phyloP scores from a whole-genome alignment of 164 flowering plant genomes.

The Aristolochia fimbriata region DNA sequence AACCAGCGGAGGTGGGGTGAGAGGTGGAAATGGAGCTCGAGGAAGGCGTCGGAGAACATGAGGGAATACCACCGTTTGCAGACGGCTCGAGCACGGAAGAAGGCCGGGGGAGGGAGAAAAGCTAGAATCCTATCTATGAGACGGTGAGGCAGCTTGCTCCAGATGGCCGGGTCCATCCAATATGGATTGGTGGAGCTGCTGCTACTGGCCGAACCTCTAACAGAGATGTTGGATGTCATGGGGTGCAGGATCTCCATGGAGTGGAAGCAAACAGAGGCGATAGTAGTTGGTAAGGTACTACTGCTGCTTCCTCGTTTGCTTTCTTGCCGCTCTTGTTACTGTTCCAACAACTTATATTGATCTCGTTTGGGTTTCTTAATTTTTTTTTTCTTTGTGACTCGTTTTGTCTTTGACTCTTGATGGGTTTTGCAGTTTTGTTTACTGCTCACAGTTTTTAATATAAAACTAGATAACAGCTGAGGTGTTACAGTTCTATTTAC shows the following conservation, averaged over 20 bases:
- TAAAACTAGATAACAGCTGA: too few species aligned
- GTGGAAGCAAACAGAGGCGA: background rate
- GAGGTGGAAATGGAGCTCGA: constrained; percentile 43
- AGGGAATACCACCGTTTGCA: constrained; percentile 87
- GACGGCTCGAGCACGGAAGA: constrained; percentile 66
- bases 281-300: too few species aligned
- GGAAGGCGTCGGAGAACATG: constrained; percentile 57
- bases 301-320: background rate
- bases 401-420: too few species aligned
- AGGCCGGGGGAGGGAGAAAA: constrained; percentile 81
- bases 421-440: too few species aligned
- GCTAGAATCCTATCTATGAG: constrained; percentile 64
- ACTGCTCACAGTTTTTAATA: too few species aligned
- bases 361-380: too few species aligned
- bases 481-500: too few species aligned
- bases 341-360: background rate
- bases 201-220: constrained; percentile 14
- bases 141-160: constrained; percentile 70
- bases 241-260: constrained; percentile 24
- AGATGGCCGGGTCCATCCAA: constrained; percentile 70
- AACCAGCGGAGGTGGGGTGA: constrained; percentile 44
- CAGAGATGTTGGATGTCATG: constrained; percentile 27
- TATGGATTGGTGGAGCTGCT: constrained; percentile 13
- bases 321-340: background rate
- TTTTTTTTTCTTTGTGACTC: too few species aligned